A percentile compares a stretch with the other conserved stretches of the same genome.
Conservation (phyloP, 305 asterid genomes). For the Fraxinus paxiana region DNA sequence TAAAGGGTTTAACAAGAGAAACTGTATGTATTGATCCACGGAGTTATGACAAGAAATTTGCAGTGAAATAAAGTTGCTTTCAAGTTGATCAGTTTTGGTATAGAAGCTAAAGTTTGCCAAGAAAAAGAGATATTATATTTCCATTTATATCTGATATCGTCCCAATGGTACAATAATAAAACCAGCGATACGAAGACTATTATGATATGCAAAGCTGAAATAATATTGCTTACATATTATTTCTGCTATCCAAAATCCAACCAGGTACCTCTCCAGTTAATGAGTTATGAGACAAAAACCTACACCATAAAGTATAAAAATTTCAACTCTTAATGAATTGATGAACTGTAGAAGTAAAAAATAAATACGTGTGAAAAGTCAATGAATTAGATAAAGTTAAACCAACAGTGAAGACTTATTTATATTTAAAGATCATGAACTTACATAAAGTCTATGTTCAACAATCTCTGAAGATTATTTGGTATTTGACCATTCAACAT, state of each 20-base stretch:
- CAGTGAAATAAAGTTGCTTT: not conserved
- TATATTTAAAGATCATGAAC: conserved; percentile 16
- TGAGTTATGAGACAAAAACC: conserved; percentile 65
- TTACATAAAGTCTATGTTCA: conserved; percentile 35
- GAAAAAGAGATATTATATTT: not conserved
- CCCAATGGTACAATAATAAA: not conserved
- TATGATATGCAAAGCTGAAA: not conserved
- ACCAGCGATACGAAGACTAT: not conserved
- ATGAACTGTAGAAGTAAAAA: not conserved
- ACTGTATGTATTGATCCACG: not conserved
- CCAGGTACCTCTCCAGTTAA: conserved; percentile 56
- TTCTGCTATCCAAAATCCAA: conserved; percentile 42
- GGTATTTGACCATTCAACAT: conserved; percentile 57
- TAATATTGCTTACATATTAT: conserved; percentile 40
- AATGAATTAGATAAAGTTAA: not conserved
- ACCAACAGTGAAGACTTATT: not conserved
- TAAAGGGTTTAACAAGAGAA: not conserved
- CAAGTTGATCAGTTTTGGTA: not conserved
- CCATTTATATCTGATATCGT: not conserved
- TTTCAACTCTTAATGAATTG: not conserved
- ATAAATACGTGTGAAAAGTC: not conserved
- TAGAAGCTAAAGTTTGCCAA: not conserved
- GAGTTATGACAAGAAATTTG: not conserved
- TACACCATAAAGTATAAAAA: conserved; percentile 25
- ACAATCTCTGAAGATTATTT: conserved; percentile 21